phyloP scores from a whole-genome alignment of 208 protist species.

The Acanthamoeba lugdunensis region DNA sequence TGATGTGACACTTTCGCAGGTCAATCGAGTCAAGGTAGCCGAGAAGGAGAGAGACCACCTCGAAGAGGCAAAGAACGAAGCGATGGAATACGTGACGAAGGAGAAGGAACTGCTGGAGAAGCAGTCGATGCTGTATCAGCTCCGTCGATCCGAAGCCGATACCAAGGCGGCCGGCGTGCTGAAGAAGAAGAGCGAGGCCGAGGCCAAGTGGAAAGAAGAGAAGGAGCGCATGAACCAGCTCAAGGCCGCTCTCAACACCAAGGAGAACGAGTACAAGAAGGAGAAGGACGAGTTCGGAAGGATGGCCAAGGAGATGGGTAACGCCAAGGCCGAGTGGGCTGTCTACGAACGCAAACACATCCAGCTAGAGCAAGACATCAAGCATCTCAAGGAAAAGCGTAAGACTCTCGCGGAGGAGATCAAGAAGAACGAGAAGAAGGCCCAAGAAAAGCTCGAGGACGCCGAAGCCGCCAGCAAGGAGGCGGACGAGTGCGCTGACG shows the following conservation, averaged over 20 bases:
- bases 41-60: conserved; percentile 93
- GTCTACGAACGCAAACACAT: conserved; percentile 87
- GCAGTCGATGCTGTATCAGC: conserved; percentile 92
- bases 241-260: conserved; percentile 87
- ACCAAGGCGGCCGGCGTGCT: background rate
- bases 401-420: conserved; percentile 89
- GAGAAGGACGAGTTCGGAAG: conserved; percentile 73
- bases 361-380: conserved; percentile 85
- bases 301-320: conserved; percentile 71
- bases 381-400: conserved; percentile 80
- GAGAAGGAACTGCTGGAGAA: conserved; percentile 93
- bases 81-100: conserved; percentile 93
- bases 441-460: conserved; percentile 89
- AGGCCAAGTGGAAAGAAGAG: conserved; percentile 83
- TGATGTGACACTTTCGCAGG: conserved; percentile 43
- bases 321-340: conserved; percentile 82
- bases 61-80: conserved; percentile 92
- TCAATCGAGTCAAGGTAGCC: conserved; percentile 93
- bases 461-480: conserved; percentile 82
- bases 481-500: conserved; percentile 86
- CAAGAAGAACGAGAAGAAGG: conserved; percentile 88
- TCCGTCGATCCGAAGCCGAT: conserved; percentile 75
- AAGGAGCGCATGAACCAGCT: conserved; percentile 84
- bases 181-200: conserved; percentile 83
- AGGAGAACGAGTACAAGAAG: conserved; percentile 84